Conservation (phyloP, 495 filamentous ascomycete genomes). For the Xylaria nigripes region DNA sequence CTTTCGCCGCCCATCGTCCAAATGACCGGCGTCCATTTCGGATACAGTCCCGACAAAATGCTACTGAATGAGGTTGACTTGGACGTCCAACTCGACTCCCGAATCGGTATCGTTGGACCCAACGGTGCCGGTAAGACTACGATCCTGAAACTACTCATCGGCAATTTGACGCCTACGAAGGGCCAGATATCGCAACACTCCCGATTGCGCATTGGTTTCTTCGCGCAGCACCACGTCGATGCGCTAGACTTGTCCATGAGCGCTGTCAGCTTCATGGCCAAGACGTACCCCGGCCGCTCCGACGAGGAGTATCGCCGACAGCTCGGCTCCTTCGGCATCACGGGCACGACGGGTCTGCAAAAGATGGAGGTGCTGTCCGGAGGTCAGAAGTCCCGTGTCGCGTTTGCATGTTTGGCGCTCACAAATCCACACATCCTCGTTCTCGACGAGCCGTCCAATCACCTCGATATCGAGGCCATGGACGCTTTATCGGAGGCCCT, state of each 20-base stretch:
- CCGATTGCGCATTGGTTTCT: conserved; percentile 85
- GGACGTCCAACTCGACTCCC: conserved; percentile 94
- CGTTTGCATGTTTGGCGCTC: conserved; percentile 88
- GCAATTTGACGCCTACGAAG: conserved; percentile 65
- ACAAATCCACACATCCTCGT: conserved; percentile 95
- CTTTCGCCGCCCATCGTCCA: conserved; percentile 95
- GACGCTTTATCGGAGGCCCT: conserved; percentile 83
- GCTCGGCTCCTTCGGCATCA: conserved; percentile 96
- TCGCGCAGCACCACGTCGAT: conserved; percentile 98
- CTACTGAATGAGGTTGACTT: conserved; percentile 83
- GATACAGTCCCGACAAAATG: conserved; percentile 71
- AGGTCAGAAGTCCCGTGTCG: conserved; percentile 96
- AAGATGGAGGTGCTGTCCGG: conserved; percentile 92
- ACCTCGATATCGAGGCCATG: conserved; percentile 99
- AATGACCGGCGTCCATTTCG: conserved; percentile 88
- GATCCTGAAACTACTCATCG: conserved; percentile 86
- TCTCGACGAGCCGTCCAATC: conserved; percentile 96
- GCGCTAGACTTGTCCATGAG: conserved; percentile 81
- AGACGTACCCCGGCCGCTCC: conserved; percentile 76
- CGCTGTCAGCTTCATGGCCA: conserved; percentile 92
- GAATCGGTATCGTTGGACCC: conserved; percentile 96
- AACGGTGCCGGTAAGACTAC: conserved; percentile 99
- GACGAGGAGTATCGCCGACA: conserved; percentile 97
- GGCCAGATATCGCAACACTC: conserved; percentile 83
- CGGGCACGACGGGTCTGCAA: conserved; percentile 91